Evolutionary conservation across 805 yeast species (phyloP).

Genomic region (Pichia gijzeniarum): DNA sequence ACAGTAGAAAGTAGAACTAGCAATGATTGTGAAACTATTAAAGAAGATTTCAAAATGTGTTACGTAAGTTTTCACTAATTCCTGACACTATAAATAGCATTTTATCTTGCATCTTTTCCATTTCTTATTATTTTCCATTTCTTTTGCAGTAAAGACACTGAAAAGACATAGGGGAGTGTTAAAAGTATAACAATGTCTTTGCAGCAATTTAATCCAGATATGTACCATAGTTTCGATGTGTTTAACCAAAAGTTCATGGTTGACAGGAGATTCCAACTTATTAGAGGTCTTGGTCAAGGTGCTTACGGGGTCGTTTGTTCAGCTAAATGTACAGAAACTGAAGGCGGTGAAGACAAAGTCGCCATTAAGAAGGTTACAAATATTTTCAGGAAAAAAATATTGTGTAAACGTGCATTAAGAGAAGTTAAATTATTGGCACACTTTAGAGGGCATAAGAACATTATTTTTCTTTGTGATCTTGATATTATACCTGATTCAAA

Average conservation of each 20-base stretch:
- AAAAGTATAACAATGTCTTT: too few species aligned
- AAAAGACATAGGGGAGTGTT: too few species aligned
- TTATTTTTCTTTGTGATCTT: slow-evolving; percentile 89
- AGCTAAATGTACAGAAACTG: slow-evolving; percentile 70
- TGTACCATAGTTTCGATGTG: slow-evolving; percentile 39
- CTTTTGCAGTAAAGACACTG: background rate
- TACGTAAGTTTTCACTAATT: too few species aligned
- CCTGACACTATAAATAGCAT: too few species aligned
- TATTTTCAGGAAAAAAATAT: slow-evolving; percentile 82
- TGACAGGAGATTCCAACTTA: slow-evolving; percentile 80
- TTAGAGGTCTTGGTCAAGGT: slow-evolving; percentile 94
- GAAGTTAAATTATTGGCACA: slow-evolving; percentile 87
- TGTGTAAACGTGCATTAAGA: slow-evolving; percentile 86
- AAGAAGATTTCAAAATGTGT: too few species aligned
- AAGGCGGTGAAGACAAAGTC: slow-evolving; percentile 76
- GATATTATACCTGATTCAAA: slow-evolving; percentile 74
- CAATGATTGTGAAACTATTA: too few species aligned
- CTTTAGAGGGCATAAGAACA: slow-evolving; percentile 93
- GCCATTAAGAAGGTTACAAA: slow-evolving; percentile 96
- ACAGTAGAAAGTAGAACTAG: too few species aligned
- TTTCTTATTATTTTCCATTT: background rate
- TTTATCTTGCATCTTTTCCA: too few species aligned
- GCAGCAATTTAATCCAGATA: slow-evolving; percentile 14
- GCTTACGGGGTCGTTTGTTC: slow-evolving; percentile 97
- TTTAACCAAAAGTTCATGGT: slow-evolving; percentile 90